These are phyloP conservation scores for Chytriomyces sp. DNA, from an alignment of 192 early-diverging fungal genomes.

Conservation along the genomic window DNA sequence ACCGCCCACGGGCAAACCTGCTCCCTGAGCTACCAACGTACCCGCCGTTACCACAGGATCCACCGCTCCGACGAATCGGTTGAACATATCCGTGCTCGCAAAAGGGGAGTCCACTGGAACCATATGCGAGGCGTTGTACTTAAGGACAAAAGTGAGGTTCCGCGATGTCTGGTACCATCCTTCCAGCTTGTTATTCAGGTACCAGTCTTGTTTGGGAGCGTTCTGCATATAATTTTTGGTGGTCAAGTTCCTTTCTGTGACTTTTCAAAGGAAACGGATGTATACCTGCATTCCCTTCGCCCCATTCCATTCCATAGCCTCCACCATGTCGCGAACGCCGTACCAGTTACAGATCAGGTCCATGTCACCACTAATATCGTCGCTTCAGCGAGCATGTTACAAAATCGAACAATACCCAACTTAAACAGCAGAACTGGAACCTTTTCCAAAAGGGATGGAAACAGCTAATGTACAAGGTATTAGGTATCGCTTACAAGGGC, in stretches of 20 bases:
- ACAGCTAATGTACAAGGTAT: conserved; percentile 50
- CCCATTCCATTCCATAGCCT: conserved; percentile 68
- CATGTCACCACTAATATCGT: conserved; percentile 64
- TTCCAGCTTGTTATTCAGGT: conserved; percentile 41
- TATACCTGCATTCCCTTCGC: conserved; percentile 59
- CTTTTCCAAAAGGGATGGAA: conserved; percentile 63
- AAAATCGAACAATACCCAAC: conserved; percentile 37
- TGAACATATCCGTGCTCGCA: conserved; percentile 63
- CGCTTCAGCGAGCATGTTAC: neutral
- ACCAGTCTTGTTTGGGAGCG: conserved; percentile 50
- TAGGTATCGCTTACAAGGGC: neutral
- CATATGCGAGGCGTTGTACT: conserved; percentile 72
- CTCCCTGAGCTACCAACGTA: neutral
- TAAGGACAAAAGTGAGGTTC: conserved; percentile 63
- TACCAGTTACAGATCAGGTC: conserved; percentile 82
- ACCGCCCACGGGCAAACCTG: too few species aligned
- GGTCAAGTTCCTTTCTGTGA: neutral
- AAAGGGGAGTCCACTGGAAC: conserved; percentile 66
- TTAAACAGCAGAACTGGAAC: conserved; percentile 64
- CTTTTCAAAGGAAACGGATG: neutral
- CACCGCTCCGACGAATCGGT: conserved; percentile 48
- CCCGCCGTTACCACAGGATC: neutral
- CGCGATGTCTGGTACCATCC: conserved; percentile 55
- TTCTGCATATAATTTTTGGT: conserved; percentile 27
- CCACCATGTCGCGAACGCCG: conserved; percentile 70